Evolutionary conservation across 371 early-diverging fungal genomes (phyloP).

Genomic region (Mucor lusitanicus): DNA sequence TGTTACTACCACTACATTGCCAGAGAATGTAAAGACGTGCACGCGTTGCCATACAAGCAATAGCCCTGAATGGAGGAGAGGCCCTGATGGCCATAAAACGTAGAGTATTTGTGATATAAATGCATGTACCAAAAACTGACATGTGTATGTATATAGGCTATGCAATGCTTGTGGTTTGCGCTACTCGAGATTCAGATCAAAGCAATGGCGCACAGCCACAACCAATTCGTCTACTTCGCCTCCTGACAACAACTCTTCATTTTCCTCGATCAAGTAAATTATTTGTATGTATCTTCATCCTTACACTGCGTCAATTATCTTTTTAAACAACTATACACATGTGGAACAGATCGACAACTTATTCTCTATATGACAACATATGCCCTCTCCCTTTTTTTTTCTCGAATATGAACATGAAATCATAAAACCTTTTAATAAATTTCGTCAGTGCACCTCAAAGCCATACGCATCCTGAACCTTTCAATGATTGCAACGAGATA

Average conservation of each 20-base stretch:
- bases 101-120: slow-evolving; percentile 21
- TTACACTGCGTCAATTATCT: no score
- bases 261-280: neutral
- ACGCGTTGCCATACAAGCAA: slow-evolving; percentile 68
- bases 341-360: no score
- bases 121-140: neutral
- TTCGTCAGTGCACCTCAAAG: no score
- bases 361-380: no score
- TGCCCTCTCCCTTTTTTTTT: no score
- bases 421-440: no score
- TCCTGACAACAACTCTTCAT: neutral
- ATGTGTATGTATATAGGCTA: slow-evolving; percentile 42
- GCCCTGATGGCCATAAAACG: slow-evolving; percentile 82
- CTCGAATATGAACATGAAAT: no score
- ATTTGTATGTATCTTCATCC: neutral
- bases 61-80: slow-evolving; percentile 81
- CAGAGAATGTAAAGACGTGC: slow-evolving; percentile 45
- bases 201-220: slow-evolving; percentile 31
- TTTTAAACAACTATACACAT: no score
- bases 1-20: neutral
- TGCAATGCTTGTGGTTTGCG: slow-evolving; percentile 82
- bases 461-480: no score
- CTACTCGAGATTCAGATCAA: slow-evolving; percentile 71
- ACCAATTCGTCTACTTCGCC: neutral
- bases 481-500: no score